These are phyloP conservation scores for Phytophthora citrophthora DNA, from an alignment of 352 stramenopile genomes.

Conservation along the genomic window DNA sequence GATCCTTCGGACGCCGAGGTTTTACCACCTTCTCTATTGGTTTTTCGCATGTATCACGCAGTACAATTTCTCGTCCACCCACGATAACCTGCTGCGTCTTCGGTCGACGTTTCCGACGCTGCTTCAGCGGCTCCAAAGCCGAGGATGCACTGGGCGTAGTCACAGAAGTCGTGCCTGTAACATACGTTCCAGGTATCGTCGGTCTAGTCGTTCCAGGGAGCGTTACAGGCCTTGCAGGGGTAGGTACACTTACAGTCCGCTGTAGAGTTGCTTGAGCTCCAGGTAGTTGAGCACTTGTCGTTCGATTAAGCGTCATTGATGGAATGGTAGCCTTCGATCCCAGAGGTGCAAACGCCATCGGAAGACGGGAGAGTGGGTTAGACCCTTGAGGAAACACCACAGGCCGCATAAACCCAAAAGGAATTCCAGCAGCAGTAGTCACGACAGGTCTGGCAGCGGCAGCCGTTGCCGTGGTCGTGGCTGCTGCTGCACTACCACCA, in stretches of 20 bases:
- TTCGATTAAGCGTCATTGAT: conserved; percentile 23
- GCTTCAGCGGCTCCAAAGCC: conserved; percentile 14
- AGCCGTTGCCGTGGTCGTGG: not conserved
- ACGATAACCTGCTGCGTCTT: conserved; percentile 66
- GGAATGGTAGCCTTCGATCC: conserved; percentile 28
- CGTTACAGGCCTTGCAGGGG: conserved; percentile 1
- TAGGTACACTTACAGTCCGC: conserved; percentile 9
- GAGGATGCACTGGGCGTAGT: conserved; percentile 8
- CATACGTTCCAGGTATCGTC: too few relatives aligned
- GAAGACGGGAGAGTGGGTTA: conserved; percentile 27
- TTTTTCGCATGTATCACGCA: conserved; percentile 70
- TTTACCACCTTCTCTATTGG: conserved; percentile 66
- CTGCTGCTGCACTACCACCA: not conserved
- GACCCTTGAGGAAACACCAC: conserved; percentile 24
- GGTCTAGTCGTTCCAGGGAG: conserved; percentile 3
- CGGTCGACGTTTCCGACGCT: conserved; percentile 43
- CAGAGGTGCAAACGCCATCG: conserved; percentile 36
- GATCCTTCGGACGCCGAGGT: conserved; percentile 36
- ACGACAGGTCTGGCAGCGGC: conserved; percentile 6
- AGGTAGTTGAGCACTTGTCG: conserved; percentile 10
- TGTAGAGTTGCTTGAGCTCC: conserved; percentile 12
- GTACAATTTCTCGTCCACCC: conserved; percentile 46
- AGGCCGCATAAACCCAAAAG: conserved; percentile 39
- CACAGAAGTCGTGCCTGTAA: not conserved
- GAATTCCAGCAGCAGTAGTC: conserved; percentile 20